Evolutionary conservation across 306 rosid genomes (phyloP).

Genomic region (Lagenaria siceraria): DNA sequence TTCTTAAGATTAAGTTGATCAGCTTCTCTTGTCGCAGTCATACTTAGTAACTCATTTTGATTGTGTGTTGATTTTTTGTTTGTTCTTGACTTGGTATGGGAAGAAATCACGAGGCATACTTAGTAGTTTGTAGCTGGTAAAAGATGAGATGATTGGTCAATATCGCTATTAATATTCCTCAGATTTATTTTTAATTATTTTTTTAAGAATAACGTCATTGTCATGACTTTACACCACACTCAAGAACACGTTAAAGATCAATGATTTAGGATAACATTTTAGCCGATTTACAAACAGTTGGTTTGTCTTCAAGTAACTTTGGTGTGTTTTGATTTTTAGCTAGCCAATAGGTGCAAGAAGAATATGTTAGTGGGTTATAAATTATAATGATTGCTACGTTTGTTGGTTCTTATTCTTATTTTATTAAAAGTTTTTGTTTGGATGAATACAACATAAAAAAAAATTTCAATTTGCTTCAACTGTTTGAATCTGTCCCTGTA

Average conservation of each 20-base stretch:
- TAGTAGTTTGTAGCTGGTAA: background rate
- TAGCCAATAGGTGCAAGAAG: background rate
- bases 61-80: background rate
- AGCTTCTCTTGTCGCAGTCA: background rate
- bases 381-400: background rate
- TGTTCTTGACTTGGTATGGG: background rate
- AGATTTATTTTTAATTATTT: too few relatives aligned
- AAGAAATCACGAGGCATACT: background rate
- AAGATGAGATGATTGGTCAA: background rate
- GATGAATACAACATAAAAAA: background rate
- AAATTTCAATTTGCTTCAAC: background rate
- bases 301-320: background rate
- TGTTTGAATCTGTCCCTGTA: background rate
- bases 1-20: background rate
- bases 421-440: background rate
- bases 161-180: background rate
- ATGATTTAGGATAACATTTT: too few relatives aligned
- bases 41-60: background rate
- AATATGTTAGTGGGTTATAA: background rate
- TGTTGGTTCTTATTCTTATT: conserved; percentile 4
- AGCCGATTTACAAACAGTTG: background rate
- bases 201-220: background rate
- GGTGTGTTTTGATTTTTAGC: background rate
- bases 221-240: background rate
- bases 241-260: background rate